A percentile compares a stretch with the other conserved stretches of the same genome.
Conservation (phyloP, 805 yeast species). For the Lachancea waltii region DNA sequence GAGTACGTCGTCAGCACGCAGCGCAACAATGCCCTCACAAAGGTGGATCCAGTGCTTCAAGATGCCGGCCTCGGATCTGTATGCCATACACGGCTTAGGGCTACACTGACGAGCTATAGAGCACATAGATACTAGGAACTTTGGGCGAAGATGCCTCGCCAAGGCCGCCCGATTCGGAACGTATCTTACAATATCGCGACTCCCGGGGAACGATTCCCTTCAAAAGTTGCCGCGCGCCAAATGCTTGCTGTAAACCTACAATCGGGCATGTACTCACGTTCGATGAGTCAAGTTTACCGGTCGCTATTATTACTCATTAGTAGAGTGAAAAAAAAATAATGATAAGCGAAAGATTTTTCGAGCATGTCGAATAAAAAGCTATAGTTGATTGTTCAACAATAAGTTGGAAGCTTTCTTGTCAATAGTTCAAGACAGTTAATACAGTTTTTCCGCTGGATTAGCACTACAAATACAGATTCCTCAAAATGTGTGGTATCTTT, state of each 20-base stretch:
- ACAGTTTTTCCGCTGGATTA: neutral
- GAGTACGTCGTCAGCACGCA: neutral
- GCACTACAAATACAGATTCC: neutral
- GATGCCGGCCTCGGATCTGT: slow-evolving; percentile 4
- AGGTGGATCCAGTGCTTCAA: slow-evolving; percentile 7
- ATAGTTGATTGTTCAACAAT: neutral
- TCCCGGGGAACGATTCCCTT: too few species aligned
- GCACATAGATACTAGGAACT: slow-evolving; percentile 7
- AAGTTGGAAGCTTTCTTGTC: neutral
- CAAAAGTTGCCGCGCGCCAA: too few species aligned
- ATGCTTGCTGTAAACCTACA: too few species aligned
- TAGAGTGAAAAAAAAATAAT: neutral
- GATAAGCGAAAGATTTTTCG: too few species aligned
- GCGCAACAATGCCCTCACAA: slow-evolving; percentile 2
- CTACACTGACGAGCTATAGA: slow-evolving; percentile 4
- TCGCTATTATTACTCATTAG: neutral
- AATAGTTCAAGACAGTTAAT: too few species aligned
- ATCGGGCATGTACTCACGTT: too few species aligned
- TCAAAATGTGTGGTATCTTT: slow-evolving; percentile 91
- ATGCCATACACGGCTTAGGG: neutral
- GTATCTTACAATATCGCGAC: slow-evolving; percentile 8
- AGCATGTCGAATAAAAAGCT: too few species aligned
- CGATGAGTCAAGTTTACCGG: too few species aligned
- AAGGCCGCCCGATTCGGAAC: slow-evolving; percentile 5
- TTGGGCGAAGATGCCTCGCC: neutral